A percentile compares a stretch with the other conserved stretches of the same genome.
These are phyloP conservation scores for Pelargonium nanum DNA, from an alignment of 345 rosid species.

Conservation along the genomic window DNA sequence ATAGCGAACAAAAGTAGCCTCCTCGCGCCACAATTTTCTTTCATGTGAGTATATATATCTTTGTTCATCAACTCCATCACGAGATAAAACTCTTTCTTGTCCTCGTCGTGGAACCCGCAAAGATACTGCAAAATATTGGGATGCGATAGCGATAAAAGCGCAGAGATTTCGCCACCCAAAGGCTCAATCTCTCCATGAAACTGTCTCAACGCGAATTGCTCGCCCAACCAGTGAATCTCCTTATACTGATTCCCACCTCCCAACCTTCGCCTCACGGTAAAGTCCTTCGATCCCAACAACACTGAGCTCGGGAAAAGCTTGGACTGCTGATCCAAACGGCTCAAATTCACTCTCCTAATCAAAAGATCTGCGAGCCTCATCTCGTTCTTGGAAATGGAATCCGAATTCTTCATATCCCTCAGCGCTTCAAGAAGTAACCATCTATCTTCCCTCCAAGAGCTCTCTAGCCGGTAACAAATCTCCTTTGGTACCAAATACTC, in stretches of 20 bases:
- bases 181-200: slow-evolving; percentile 49
- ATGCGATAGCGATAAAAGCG: slow-evolving; percentile 62
- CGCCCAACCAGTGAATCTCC: slow-evolving; percentile 91
- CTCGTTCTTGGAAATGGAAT: slow-evolving; percentile 42
- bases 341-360: slow-evolving; percentile 48
- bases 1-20: slow-evolving; percentile 45
- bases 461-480: slow-evolving; percentile 39
- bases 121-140: slow-evolving; percentile 69
- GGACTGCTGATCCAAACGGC: slow-evolving; percentile 16
- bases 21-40: slow-evolving; percentile 59
- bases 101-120: slow-evolving; percentile 68
- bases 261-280: slow-evolving; percentile 55
- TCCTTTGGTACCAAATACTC: slow-evolving; percentile 60
- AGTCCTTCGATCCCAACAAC: slow-evolving; percentile 55
- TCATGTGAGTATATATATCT: slow-evolving; percentile 52
- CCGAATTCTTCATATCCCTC: slow-evolving; percentile 38
- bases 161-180: slow-evolving; percentile 43
- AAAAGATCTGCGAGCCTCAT: slow-evolving; percentile 49
- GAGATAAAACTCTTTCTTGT: slow-evolving; percentile 58
- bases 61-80: slow-evolving; percentile 80
- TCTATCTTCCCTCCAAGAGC: slow-evolving; percentile 61
- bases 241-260: slow-evolving; percentile 57
- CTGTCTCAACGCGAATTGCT: slow-evolving; percentile 54
- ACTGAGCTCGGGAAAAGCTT: slow-evolving; percentile 57
- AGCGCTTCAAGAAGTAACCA: slow-evolving; percentile 63